phyloP scores from a whole-genome alignment of 139 green algal species.

The Spirogloea muscicola region DNA sequence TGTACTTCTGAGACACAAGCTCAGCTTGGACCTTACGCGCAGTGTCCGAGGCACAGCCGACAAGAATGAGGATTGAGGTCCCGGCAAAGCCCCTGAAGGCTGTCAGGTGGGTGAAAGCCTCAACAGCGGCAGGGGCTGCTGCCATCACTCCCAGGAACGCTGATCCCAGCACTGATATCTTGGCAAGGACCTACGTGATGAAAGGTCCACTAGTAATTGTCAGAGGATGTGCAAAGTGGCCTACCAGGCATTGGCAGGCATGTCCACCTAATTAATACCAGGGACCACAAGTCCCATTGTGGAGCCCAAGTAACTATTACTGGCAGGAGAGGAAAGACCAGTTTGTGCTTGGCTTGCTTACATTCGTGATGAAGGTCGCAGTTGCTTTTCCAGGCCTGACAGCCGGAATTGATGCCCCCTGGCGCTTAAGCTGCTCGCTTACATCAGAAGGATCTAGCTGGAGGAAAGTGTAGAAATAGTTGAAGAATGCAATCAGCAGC shows the following conservation, averaged over 20 bases:
- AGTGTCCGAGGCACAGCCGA: conserved; percentile 93
- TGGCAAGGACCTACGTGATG: conserved; percentile 52
- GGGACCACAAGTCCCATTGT: too few relatives aligned
- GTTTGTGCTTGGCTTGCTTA: too few relatives aligned
- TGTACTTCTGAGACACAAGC: conserved; percentile 51
- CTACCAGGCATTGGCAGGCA: too few relatives aligned
- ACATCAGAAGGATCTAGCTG: conserved; percentile 96
- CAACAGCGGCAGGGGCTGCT: conserved; percentile 75
- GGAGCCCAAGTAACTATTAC: too few relatives aligned
- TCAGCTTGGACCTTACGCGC: conserved; percentile 71
- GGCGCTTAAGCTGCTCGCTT: conserved; percentile 89
- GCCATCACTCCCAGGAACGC: conserved; percentile 89
- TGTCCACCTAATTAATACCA: too few relatives aligned
- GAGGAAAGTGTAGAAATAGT: conserved; percentile 99
- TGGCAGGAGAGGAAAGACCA: too few relatives aligned
- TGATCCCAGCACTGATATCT: conserved; percentile 89
- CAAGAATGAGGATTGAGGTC: conserved; percentile 85
- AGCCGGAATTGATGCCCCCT: conserved; percentile 73
- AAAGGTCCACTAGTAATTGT: too few relatives aligned
- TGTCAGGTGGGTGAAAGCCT: conserved; percentile 58
- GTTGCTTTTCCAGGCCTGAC: conserved; percentile 85
- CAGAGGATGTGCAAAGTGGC: too few relatives aligned
- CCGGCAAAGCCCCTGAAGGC: conserved; percentile 96
- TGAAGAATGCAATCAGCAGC: conserved; percentile 94
- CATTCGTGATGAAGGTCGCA: conserved; percentile 79